A percentile compares a stretch with the other conserved stretches of the same genome.
These are phyloP conservation scores for Suzukiozyma palmioleophila DNA, from an alignment of 1,139 yeast species.

Conservation along the genomic window DNA sequence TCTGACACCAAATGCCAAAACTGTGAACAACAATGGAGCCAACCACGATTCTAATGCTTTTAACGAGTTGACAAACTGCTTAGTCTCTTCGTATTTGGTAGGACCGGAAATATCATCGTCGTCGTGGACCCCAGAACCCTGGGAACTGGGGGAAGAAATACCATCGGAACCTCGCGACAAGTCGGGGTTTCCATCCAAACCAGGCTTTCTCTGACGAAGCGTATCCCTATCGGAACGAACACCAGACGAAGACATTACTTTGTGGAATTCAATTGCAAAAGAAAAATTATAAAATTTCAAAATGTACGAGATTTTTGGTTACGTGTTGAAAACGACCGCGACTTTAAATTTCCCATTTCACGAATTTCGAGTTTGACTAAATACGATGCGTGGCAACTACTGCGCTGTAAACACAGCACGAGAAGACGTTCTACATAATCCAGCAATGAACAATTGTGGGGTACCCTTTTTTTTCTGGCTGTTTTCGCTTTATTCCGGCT, in stretches of 20 bases:
- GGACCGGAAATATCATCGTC: slow-evolving; percentile 21
- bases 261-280: slow-evolving; percentile 3
- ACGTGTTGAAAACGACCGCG: slow-evolving; percentile 6
- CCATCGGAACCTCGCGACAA: not conserved
- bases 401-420: too few relatives aligned
- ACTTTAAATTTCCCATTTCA: too few relatives aligned
- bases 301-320: slow-evolving; percentile 4
- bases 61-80: slow-evolving; percentile 30
- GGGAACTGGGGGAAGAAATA: slow-evolving; percentile 5
- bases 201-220: slow-evolving; percentile 16
- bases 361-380: too few relatives aligned
- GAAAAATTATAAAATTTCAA: slow-evolving; percentile 2
- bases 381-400: too few relatives aligned
- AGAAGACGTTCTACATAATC: too few relatives aligned
- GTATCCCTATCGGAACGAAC: slow-evolving; percentile 17
- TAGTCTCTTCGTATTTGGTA: slow-evolving; percentile 25
- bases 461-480: too few relatives aligned
- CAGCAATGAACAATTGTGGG: too few relatives aligned
- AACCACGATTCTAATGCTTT: slow-evolving; percentile 29
- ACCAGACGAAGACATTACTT: slow-evolving; percentile 24
- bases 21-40: slow-evolving; percentile 47
- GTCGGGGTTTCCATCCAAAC: not conserved
- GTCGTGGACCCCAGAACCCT: slow-evolving; percentile 11
- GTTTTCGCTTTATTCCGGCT: too few relatives aligned
- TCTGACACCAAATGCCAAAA: slow-evolving; percentile 46